Conservation (phyloP, 1,284 basidiomycete species). For the Puccinia hordei region DNA sequence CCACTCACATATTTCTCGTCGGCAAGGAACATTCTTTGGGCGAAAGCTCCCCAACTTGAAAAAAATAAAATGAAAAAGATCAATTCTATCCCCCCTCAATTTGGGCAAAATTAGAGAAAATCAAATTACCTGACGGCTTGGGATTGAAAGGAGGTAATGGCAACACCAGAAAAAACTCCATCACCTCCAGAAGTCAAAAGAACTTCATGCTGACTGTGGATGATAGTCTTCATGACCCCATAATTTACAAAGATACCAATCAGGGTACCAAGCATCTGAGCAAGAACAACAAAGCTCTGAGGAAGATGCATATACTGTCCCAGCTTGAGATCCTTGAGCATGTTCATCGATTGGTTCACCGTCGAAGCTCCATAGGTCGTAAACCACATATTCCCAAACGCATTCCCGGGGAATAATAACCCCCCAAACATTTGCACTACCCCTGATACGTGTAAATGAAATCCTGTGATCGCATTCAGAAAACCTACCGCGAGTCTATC, state of each 20-base stretch:
- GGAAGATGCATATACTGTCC: constrained; percentile 47
- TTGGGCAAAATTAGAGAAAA: background rate
- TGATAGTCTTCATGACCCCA: constrained; percentile 43
- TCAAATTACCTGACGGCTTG: constrained; percentile 28
- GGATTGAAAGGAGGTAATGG: constrained; percentile 27
- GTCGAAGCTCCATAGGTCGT: constrained; percentile 44
- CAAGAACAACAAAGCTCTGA: constrained; percentile 16
- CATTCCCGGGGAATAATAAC: constrained; percentile 42
- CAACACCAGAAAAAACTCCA: constrained; percentile 48
- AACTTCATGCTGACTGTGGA: constrained; percentile 41
- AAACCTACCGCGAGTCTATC: constrained; percentile 42
- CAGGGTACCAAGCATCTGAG: constrained; percentile 38
- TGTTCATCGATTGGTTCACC: constrained; percentile 44
- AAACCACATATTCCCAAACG: constrained; percentile 50
- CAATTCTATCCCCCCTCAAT: background rate
- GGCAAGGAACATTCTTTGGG: constrained; percentile 27
- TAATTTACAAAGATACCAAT: constrained; percentile 45
- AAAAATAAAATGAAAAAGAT: constrained; percentile 8
- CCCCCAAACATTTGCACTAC: constrained; percentile 51
- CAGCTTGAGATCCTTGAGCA: constrained; percentile 49
- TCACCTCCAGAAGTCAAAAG: constrained; percentile 37
- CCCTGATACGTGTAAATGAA: constrained; percentile 34
- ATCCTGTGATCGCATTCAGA: constrained; percentile 39
- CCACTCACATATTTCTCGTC: constrained; percentile 40
- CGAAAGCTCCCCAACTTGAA: constrained; percentile 43